A percentile compares a stretch with the other conserved stretches of the same genome.
These are phyloP conservation scores for Rhizoclosmatium hyalinum DNA, from an alignment of 371 early-diverging fungal species.

Conservation along the genomic window DNA sequence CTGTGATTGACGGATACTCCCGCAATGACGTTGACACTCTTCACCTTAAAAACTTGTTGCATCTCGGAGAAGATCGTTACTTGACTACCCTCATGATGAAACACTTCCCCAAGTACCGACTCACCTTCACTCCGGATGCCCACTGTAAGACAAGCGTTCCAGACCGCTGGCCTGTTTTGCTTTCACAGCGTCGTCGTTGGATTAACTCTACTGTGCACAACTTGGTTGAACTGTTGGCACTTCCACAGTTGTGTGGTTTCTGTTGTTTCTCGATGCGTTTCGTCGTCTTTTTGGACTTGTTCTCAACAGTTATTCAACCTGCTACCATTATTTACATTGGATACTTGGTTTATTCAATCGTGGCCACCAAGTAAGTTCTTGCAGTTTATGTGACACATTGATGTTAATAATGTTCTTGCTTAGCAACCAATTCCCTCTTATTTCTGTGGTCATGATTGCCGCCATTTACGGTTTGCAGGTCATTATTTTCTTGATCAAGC, in stretches of 20 bases:
- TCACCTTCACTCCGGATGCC: conserved; percentile 94
- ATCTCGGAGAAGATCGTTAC: conserved; percentile 72
- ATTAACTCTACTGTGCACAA: conserved; percentile 98
- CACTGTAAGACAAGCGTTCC: conserved; percentile 96
- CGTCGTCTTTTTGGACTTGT: conserved; percentile 81
- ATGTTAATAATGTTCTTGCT: conserved; percentile 18
- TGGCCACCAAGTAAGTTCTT: conserved; percentile 46
- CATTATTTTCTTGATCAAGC: conserved; percentile 52
- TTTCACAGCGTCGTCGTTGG: conserved; percentile 91
- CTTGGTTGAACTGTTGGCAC: conserved; percentile 82
- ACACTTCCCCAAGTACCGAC: conserved; percentile 94
- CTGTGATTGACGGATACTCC: conserved; percentile 94
- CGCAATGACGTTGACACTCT: conserved; percentile 97
- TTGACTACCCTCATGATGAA: conserved; percentile 94
- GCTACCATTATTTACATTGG: conserved; percentile 69
- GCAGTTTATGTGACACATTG: neutral
- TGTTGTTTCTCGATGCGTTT: conserved; percentile 95
- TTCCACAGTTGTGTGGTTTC: conserved; percentile 89
- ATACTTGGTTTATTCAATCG: conserved; percentile 64
- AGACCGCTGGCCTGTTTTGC: conserved; percentile 87
- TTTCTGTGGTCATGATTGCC: conserved; percentile 48
- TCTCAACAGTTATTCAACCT: conserved; percentile 70
- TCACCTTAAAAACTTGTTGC: conserved; percentile 67
- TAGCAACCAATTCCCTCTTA: conserved; percentile 45
- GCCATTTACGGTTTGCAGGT: conserved; percentile 58